A percentile compares a stretch with the other conserved stretches of the same genome.
phyloP scores from a whole-genome alignment of 192 early-diverging fungal genomes.

The Thamnidium elegans region DNA sequence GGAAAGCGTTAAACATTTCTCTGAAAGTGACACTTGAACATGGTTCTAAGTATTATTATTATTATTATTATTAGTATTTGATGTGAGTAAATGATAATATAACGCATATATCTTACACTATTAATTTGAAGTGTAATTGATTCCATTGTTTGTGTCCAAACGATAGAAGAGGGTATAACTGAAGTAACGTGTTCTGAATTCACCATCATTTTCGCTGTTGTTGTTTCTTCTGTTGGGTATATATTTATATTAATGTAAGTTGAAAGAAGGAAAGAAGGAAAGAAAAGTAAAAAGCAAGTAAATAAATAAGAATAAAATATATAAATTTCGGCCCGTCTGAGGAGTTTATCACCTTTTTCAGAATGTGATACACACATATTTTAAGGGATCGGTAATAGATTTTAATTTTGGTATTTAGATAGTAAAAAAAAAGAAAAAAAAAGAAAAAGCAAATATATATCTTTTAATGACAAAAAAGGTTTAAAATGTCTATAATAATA shows the following conservation, averaged over 20 bases:
- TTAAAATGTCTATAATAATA: too few species aligned
- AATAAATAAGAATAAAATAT: background rate
- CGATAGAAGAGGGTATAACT: background rate
- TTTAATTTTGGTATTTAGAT: too few species aligned
- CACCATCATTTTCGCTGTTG: background rate
- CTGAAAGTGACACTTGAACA: background rate
- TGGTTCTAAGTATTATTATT: conserved; percentile 3
- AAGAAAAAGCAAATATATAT: background rate
- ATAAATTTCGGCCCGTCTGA: background rate
- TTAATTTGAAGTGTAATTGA: conserved; percentile 17
- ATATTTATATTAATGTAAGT: background rate
- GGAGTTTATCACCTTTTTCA: too few species aligned
- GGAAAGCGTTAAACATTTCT: conserved; percentile 5
- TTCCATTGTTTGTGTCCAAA: conserved; percentile 11
- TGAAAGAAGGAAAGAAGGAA: background rate
- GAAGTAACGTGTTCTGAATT: background rate
- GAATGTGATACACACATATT: too few species aligned
- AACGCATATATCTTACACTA: too few species aligned
- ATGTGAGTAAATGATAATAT: too few species aligned
- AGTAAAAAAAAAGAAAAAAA: background rate
- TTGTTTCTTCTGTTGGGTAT: background rate
- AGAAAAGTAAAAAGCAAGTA: background rate
- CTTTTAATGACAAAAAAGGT: too few species aligned
- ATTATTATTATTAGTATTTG: too few species aligned
- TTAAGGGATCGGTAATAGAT: too few species aligned